A percentile compares a stretch with the other conserved stretches of the same genome.
These are phyloP conservation scores for Colletotrichum destructivum DNA, from an alignment of 2,329 filamentous ascomycete species.

Conservation along the genomic window DNA sequence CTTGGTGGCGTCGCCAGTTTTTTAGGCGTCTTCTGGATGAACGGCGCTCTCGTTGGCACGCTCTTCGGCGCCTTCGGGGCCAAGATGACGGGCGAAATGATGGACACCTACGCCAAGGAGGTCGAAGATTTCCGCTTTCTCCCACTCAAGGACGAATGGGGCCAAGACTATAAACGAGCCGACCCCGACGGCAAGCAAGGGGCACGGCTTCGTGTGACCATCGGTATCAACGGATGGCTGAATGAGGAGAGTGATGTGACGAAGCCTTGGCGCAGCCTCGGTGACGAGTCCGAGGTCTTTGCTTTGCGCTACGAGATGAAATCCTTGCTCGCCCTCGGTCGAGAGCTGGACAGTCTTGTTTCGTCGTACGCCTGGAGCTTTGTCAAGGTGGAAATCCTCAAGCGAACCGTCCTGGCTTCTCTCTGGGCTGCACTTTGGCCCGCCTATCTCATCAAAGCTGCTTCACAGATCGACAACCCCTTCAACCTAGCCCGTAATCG, in stretches of 20 bases:
- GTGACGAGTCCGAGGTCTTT: conserved; percentile 82
- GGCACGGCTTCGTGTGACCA: conserved; percentile 80
- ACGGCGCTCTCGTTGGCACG: conserved; percentile 86
- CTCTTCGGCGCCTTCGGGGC: conserved; percentile 93
- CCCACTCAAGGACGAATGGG: conserved; percentile 72
- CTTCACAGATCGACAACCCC: conserved; percentile 83
- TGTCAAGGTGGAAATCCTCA: conserved; percentile 82
- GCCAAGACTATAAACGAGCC: conserved; percentile 49
- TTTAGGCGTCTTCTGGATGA: conserved; percentile 88
- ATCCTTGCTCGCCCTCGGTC: conserved; percentile 82
- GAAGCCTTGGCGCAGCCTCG: conserved; percentile 84
- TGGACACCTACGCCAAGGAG: conserved; percentile 89
- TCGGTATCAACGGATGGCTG: conserved; percentile 91
- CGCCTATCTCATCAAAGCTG: conserved; percentile 75
- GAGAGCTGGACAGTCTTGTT: conserved; percentile 79
- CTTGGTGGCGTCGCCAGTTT: conserved; percentile 90
- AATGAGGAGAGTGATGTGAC: conserved; percentile 81
- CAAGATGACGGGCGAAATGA: conserved; percentile 83
- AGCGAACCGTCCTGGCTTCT: conserved; percentile 78
- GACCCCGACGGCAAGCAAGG: conserved; percentile 49
- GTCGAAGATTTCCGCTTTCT: conserved; percentile 88
- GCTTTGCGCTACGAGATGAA: conserved; percentile 88
- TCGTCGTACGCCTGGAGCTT: conserved; percentile 82
- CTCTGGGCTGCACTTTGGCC: conserved; percentile 81
- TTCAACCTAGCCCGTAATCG: conserved; percentile 83